A percentile compares a stretch with the other conserved stretches of the same genome.
Conservation (phyloP, 1,139 yeast genomes). For the Candida tropicalis region DNA sequence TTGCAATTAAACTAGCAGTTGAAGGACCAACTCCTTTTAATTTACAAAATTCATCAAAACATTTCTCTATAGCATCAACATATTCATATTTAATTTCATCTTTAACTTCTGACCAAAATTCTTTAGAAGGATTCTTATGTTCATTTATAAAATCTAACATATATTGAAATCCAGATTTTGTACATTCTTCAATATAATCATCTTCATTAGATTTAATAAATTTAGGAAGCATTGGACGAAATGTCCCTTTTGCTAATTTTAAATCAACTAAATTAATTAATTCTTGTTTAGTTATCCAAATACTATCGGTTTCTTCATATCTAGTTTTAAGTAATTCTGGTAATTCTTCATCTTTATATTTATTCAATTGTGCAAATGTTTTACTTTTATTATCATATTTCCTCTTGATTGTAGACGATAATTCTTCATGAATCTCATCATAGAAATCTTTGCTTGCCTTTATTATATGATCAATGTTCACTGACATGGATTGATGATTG, state of each 20-base stretch:
- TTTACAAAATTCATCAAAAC: constrained; percentile 34
- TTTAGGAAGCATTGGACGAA: constrained; percentile 47
- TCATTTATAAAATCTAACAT: constrained; percentile 23
- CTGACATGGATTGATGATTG: constrained; percentile 8
- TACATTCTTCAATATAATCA: constrained; percentile 26
- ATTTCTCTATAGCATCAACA: constrained; percentile 20
- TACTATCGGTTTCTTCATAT: constrained; percentile 18
- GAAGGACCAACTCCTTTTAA: constrained; percentile 56
- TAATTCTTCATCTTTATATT: constrained; percentile 34
- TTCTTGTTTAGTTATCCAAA: constrained; percentile 41
- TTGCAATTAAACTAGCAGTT: constrained; percentile 47
- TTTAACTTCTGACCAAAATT: constrained; percentile 14
- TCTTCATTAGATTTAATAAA: constrained; percentile 39
- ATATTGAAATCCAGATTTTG: constrained; percentile 31
- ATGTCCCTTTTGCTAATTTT: constrained; percentile 53
- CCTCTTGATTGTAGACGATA: constrained; percentile 20
- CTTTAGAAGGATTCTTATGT: constrained; percentile 5
- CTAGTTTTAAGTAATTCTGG: constrained; percentile 28
- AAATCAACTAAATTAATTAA: constrained; percentile 47
- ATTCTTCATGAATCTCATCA: constrained; percentile 13
- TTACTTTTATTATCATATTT: constrained; percentile 23
- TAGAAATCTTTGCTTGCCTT: constrained; percentile 15
- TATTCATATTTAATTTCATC: constrained; percentile 19
- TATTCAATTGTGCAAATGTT: constrained; percentile 35
- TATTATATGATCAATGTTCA: constrained; percentile 10